Base-by-base conservation (phyloP, 1,284 basidiomycete species). In the Sporisorium reilianum region DNA sequence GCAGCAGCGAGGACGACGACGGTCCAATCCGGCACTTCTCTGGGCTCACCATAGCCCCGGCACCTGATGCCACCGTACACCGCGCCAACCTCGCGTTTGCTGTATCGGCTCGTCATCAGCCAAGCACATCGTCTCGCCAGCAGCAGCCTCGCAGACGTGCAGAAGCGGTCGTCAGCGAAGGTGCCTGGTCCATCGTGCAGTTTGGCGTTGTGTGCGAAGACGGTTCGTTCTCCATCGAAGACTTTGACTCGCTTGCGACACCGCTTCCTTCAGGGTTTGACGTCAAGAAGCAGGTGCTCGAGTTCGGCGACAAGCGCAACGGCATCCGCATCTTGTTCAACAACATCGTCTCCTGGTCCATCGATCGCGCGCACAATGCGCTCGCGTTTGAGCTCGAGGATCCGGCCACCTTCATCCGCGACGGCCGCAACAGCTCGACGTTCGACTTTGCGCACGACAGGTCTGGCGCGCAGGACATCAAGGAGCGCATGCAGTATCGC, bases 201-300 rank as follows among this genome's bases (percentile, higher is more conserved):
- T 71, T 71, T 42, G 68, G 68, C 25, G 55, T 65, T 26, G 48
- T 71, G 26, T 71, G 68, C 51, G 57, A 65, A 16, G 57, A 71
- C 40, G 68, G 58, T n/a, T 28, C 40, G n/a, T 71, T 71, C 42
- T 71, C 63, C 4, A 71, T 71, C 34, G 68, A 71, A 36, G 68
- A 71, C 42, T 61, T 53, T 23, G 68, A 65, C 18, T 11, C 23
- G 18, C 59, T 51, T 2, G 41, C 38, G 2, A 6, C 14, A 2
- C 58, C 62, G 4, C 40, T 65, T 11, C 63, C 68, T 1, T 60
- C 62, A 11, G 68, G 58, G 7, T 61, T 71, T 10, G 63, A 65
- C 34, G 44, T 48, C 30, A 57, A 61, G 22, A 42, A 45, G 7
- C 58, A 65, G 40, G 59, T 57, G 8, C 34, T 65, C 18, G 50